phyloP scores from a whole-genome alignment of 768 basidiomycete genomes.

The Crepidotus variabilis region DNA sequence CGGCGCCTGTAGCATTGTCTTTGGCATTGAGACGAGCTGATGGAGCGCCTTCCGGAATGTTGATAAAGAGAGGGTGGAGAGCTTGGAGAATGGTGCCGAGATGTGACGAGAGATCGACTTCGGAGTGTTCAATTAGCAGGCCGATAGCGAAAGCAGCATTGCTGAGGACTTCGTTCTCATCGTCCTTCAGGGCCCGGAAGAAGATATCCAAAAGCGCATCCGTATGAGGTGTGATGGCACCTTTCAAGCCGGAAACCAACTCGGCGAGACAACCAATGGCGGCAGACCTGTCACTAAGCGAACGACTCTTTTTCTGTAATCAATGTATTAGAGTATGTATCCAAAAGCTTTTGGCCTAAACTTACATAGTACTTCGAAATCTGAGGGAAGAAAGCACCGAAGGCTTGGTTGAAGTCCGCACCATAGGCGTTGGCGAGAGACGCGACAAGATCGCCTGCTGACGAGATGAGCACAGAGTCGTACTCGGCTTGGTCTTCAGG shows the following conservation, averaged over 20 bases:
- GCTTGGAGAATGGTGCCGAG: slow-evolving; percentile 74
- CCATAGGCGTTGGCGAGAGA: slow-evolving; percentile 86
- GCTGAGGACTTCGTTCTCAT: slow-evolving; percentile 90
- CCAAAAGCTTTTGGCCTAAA: slow-evolving; percentile 8
- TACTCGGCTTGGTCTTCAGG: slow-evolving; percentile 93
- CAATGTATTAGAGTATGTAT: not conserved
- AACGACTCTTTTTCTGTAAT: slow-evolving; percentile 75
- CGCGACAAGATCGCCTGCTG: slow-evolving; percentile 92
- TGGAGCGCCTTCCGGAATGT: slow-evolving; percentile 58
- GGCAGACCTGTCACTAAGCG: slow-evolving; percentile 87
- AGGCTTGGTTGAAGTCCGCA: slow-evolving; percentile 75
- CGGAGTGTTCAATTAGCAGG: slow-evolving; percentile 84
- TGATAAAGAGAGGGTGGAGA: slow-evolving; percentile 74
- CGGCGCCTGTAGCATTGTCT: slow-evolving; percentile 96
- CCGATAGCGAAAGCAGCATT: slow-evolving; percentile 96
- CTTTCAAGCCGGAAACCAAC: slow-evolving; percentile 90
- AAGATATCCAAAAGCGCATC: slow-evolving; percentile 80
- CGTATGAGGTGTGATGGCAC: slow-evolving; percentile 80
- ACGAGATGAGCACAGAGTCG: slow-evolving; percentile 91
- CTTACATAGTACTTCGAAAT: slow-evolving; percentile 91
- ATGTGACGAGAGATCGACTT: slow-evolving; percentile 76
- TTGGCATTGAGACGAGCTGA: slow-evolving; percentile 74
- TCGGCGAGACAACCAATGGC: slow-evolving; percentile 94
- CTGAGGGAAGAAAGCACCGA: slow-evolving; percentile 82
- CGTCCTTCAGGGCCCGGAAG: slow-evolving; percentile 76